Base-by-base conservation (phyloP, 116 monocot species). In the Cymodocea nodosa region DNA sequence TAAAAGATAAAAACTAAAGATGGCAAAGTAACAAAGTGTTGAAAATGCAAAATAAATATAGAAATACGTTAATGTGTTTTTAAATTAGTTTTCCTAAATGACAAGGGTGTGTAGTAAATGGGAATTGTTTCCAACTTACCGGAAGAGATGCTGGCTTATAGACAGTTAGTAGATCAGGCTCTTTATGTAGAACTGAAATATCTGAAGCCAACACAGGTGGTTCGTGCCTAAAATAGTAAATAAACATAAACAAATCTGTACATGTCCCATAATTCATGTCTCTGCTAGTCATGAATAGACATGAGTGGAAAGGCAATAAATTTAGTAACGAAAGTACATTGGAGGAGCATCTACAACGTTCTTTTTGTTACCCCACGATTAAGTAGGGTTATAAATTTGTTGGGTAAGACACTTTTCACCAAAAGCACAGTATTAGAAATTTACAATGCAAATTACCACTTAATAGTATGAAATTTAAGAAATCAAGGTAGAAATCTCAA, bases 131-230 rank as follows among this genome's bases (percentile, higher is more conserved):
- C 23, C 51, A 66, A 78, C 90, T 80, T 81, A 98, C 98, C 19
- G 98, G 92, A 76, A 92, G 71, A 75, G 92, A 92, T 64, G 98
- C 85, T 58, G 98, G 92, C 76, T 98, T 98, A 64, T 78, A 98
- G 50, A 98, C 78, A 51, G 98, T 92, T 52, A 98, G 23, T 15
- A 92, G 78, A 82, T 98, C 98, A 75, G 72, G 54, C 36, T 86
- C 92, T 71, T 76, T 68, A 48, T 89, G 79, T 50, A 98, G 65
- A 53, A 98, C 62, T 23, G 57, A 64, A 35, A 92, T 76, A 61
- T 80, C 75, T 23, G 59, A 78, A 52, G 80, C 84, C 71, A 89
- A 58, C 18, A 92, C 88, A 24, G 98, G 98, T 37, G 98, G 92
- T 73, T 92, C 98, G 81, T 98, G 92, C 83, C 98, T 98, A 72